phyloP scores from a whole-genome alignment of 2,329 filamentous ascomycete genomes.

The Colletotrichum graminicola region DNA sequence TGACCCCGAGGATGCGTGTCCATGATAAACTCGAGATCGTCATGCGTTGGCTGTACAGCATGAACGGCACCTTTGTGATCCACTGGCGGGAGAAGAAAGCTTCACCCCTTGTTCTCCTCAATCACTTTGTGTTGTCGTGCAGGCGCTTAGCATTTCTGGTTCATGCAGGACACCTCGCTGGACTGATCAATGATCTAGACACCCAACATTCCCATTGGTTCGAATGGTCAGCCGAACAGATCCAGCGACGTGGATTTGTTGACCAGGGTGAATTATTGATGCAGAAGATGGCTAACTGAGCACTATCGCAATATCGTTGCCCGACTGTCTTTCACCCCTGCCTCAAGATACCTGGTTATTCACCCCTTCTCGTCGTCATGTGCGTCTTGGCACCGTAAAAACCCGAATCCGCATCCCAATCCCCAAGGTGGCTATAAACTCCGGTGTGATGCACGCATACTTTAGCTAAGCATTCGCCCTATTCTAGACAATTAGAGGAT shows the following conservation, averaged over 20 bases:
- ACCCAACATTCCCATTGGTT: slow-evolving; percentile 27
- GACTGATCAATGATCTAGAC: slow-evolving; percentile 16
- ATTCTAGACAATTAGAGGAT: neutral
- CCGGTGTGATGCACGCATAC: neutral
- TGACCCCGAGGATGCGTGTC: slow-evolving; percentile 13
- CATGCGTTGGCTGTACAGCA: slow-evolving; percentile 42
- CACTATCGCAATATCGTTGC: neutral
- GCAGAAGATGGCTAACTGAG: slow-evolving; percentile 26
- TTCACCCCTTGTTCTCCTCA: slow-evolving; percentile 41
- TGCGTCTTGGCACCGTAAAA: neutral
- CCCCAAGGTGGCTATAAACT: neutral
- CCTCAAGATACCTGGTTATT: neutral
- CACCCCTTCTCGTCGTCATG: too few relatives aligned
- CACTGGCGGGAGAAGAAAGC: slow-evolving; percentile 35
- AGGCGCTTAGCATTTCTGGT: slow-evolving; percentile 43
- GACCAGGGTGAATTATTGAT: slow-evolving; percentile 46
- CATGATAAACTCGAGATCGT: slow-evolving; percentile 36
- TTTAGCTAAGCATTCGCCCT: neutral
- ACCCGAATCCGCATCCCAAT: neutral
- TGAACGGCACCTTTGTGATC: slow-evolving; percentile 36
- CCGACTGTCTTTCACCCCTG: neutral
- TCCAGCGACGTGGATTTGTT: slow-evolving; percentile 10
- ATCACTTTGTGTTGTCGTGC: slow-evolving; percentile 42
- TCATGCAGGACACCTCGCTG: slow-evolving; percentile 43
- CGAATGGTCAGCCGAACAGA: slow-evolving; percentile 28